Evolutionary conservation across 352 stramenopile genomes (phyloP), one percentile per base, ranked within the genome.

Genomic region (Phytophthora pistaciae): DNA sequence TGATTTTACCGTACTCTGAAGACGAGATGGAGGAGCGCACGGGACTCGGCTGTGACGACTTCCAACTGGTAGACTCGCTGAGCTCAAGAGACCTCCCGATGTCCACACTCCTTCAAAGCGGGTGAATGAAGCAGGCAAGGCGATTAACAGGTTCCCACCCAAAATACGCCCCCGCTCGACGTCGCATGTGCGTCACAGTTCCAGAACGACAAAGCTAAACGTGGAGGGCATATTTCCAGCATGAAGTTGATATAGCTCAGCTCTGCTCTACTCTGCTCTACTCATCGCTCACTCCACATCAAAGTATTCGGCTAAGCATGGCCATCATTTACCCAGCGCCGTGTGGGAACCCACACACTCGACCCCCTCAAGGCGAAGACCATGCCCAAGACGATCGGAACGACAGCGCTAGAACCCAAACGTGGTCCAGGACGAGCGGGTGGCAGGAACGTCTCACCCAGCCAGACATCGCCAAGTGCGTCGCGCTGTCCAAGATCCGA

Each of bases 401-500:
- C 20, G 7, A 61, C 18, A 61, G 60, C 40, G 29, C 54, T 20
- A 20, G 54, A 36, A 70, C 60, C 1, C 11, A 50, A 21, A 53
- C 54, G 0, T 42, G 42, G n/a, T n/a, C 21, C 14, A 60, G 48
- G 33, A 55, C 62, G 4, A 40, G 27, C 5, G 56, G 2, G 20
- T 72, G 68, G 62, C 56, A 66, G 14, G 59, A 68, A 23, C 23
- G 60, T 0, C 69, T 82, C 3, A 64, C 64, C 1, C 36, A 42
- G 20, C 64, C 70, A 16, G 58, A 87, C 16, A 83, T 87, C 3
- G 56, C 68, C 23, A 27, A 31, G 0, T 76, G 14, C 33, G 68
- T 87, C 21, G 36, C 11, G 5, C 75, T 85, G 52, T 81, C 74
- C 16, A 68, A 66, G 16, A 40, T 70, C 23, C 74, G 77, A 25